Evolutionary conservation across 139 green algal genomes (phyloP), one percentile per base, ranked within the genome.

Genomic region (Chlorella sp.): DNA sequence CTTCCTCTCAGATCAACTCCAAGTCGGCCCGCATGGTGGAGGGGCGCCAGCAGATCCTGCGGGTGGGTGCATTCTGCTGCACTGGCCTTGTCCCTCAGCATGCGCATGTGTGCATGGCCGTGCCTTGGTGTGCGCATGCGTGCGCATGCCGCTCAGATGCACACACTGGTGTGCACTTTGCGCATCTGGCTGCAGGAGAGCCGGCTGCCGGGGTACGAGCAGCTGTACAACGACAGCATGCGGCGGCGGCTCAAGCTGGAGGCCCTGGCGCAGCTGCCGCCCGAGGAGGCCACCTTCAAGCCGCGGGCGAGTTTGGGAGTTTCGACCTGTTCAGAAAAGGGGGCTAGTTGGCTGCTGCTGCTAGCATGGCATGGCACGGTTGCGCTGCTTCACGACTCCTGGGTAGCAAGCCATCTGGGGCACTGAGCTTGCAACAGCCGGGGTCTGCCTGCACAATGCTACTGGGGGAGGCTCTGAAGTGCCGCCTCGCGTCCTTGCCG

Each of bases 201-300:
- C 32, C 65, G 82, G 58, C 88, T 88, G 38, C 78, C 78, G 32
- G 78, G 73, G 1, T 82, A 91, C 74, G 91, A 96, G 84, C 91
- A 95, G 87, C 92, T 97, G 58, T 97, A 92, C 82, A 91, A 95
- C 81, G 93, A 96, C 60, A 88, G 92, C 2, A 67, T 88, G 34
- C 87, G 90, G 17, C 88, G 91, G 43, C 87, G 88, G 74, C 22
- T 81, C 36, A 91, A 82, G 28, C 44, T 88, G 82, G 83, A 92
- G 44, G 89, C 93, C 44, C 87, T 91, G 56, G 82, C 83, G 24
- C 40, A 77, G 41, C 94, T 89, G 90, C 88, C 90, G 76, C 94
- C 93, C 0, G 92, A 97, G 76, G 94, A 96, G 14, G 90, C 92
- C 20, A 97, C 94, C 58, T 97, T 97, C 90, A 85, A 89, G 56